Conservation (phyloP, 768 basidiomycete species). For the Pisolithus tinctorius region DNA sequence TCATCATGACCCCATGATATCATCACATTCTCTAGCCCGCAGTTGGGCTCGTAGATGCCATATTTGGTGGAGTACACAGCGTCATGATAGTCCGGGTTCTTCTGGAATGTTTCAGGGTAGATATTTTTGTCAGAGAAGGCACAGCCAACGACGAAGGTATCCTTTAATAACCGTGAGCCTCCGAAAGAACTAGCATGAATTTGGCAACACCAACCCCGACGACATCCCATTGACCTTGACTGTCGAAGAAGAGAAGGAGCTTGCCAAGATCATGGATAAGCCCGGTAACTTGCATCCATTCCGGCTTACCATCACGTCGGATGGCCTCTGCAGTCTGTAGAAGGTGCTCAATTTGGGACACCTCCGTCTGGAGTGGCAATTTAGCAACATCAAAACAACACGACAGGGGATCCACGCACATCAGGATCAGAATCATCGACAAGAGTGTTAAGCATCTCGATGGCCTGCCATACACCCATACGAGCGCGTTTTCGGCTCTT, state of each 20-base stretch:
- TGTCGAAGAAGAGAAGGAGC: constrained; percentile 75
- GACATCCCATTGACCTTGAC: constrained; percentile 91
- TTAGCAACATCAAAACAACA: constrained; percentile 4
- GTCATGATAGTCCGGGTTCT: constrained; percentile 64
- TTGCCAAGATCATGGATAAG: constrained; percentile 90
- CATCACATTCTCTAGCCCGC: constrained; percentile 84
- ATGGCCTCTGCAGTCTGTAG: constrained; percentile 92
- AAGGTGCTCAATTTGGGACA: constrained; percentile 86
- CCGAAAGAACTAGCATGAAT: neutral
- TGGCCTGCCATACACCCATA: constrained; percentile 86
- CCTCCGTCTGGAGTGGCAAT: constrained; percentile 43
- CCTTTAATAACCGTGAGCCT: constrained; percentile 27
- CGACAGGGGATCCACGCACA: constrained; percentile 28
- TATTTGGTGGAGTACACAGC: constrained; percentile 61
- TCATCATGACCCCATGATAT: constrained; percentile 91
- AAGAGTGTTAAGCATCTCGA: constrained; percentile 80
- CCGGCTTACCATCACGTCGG: constrained; percentile 76
- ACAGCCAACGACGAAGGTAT: constrained; percentile 81
- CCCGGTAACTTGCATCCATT: constrained; percentile 90
- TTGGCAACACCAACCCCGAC: constrained; percentile 57
- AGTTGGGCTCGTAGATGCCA: constrained; percentile 72
- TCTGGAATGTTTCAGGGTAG: constrained; percentile 71
- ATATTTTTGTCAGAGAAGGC: constrained; percentile 80
- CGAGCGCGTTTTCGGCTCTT: constrained; percentile 57
- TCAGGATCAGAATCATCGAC: constrained; percentile 92